A percentile compares a stretch with the other conserved stretches of the same genome.
These are phyloP conservation scores for Cyanidioschyzon merolae DNA, from an alignment of 23 red algal genomes.

Conservation along the genomic window DNA sequence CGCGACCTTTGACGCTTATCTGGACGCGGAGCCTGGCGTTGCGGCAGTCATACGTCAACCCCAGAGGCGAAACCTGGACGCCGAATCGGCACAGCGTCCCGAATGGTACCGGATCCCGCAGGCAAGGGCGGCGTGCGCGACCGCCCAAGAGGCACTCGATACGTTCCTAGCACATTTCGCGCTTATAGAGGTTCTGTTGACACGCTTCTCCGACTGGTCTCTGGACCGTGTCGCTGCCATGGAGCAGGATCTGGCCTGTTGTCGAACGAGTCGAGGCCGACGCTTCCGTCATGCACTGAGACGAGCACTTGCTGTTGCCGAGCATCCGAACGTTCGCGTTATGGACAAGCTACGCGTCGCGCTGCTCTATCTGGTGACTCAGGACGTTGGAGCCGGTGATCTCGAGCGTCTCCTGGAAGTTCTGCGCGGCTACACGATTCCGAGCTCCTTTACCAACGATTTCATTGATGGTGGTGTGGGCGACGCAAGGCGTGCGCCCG, in stretches of 20 bases:
- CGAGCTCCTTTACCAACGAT: neutral
- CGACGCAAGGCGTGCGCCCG: neutral
- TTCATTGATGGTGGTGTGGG: neutral
- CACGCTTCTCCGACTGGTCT: neutral
- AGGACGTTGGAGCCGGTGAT: neutral
- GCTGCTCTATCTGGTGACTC: slow-evolving; percentile 7
- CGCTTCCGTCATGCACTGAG: neutral
- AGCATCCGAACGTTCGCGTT: neutral
- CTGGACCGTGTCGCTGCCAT: slow-evolving; percentile 12
- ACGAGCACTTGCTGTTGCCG: neutral
- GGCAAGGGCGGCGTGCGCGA: neutral
- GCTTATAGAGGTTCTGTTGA: neutral
- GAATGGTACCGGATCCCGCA: neutral
- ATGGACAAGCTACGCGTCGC: slow-evolving; percentile 8
- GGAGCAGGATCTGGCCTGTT: slow-evolving; percentile 17
- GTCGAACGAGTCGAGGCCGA: slow-evolving; percentile 7
- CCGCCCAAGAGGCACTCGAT: neutral
- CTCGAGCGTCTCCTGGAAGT: neutral
- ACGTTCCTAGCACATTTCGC: slow-evolving; percentile 7
- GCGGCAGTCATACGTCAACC: neutral
- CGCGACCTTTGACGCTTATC: neutral
- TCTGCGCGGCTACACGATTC: neutral
- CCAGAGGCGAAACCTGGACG: neutral
- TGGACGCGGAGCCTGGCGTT: neutral
- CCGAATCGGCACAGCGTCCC: neutral